These are phyloP conservation scores for Arthrobotrys entomopaga DNA, from an alignment of 2,329 filamentous ascomycete species.

Conservation along the genomic window DNA sequence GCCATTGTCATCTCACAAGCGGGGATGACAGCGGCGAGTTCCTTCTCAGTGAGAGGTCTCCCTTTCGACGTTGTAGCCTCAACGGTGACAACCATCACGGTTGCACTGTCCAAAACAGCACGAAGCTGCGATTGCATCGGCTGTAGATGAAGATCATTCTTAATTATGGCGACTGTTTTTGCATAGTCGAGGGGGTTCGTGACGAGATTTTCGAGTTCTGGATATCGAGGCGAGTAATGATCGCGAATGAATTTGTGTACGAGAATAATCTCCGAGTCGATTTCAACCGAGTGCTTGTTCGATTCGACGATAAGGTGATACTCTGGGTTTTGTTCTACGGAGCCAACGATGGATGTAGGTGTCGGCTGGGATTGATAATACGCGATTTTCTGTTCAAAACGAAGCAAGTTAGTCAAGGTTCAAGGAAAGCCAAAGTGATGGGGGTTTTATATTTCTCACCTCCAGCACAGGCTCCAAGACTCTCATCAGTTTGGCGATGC, in stretches of 20 bases:
- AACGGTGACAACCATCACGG: constrained; percentile 93
- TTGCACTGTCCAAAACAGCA: constrained; percentile 84
- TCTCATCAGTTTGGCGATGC: constrained; percentile 82
- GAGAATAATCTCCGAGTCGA: constrained; percentile 89
- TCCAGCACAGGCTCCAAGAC: constrained; percentile 81
- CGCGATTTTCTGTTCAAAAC: constrained; percentile 75
- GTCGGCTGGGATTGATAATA: constrained; percentile 76
- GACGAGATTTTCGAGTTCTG: constrained; percentile 88
- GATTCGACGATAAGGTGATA: constrained; percentile 88
- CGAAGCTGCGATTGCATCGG: constrained; percentile 84
- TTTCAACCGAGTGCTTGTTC: constrained; percentile 88
- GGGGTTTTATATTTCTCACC: constrained; percentile 68
- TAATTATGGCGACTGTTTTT: constrained; percentile 90
- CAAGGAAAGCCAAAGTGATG: constrained; percentile 62
- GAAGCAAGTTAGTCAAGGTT: constrained; percentile 65
- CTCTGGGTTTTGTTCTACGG: constrained; percentile 90
- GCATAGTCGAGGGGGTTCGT: constrained; percentile 94
- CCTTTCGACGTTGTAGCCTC: constrained; percentile 92
- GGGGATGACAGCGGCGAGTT: constrained; percentile 76
- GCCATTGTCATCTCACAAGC: constrained; percentile 90
- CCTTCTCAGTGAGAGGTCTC: constrained; percentile 76
- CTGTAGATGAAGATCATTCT: constrained; percentile 82
- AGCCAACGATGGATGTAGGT: constrained; percentile 75
- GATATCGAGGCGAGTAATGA: constrained; percentile 92
- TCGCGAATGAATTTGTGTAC: constrained; percentile 97